These are phyloP conservation scores for Fusarium kyushuense DNA, from an alignment of 2,329 filamentous ascomycete species.

Conservation along the genomic window DNA sequence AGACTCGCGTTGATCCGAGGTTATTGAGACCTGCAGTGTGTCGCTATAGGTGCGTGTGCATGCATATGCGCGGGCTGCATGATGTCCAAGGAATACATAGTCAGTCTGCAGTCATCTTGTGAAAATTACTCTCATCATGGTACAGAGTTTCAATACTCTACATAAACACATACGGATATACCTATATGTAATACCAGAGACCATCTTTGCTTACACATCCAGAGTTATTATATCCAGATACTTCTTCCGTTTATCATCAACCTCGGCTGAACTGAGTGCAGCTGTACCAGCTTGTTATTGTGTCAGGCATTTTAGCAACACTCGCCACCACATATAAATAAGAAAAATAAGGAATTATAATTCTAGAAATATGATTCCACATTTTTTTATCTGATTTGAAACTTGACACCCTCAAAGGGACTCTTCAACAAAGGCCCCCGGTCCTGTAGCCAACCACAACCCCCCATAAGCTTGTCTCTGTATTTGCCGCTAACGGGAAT, in stretches of 20 bases:
- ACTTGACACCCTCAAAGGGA: neutral
- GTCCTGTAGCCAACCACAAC: conserved; percentile 12
- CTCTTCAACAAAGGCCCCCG: conserved; percentile 3
- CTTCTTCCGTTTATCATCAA: conserved; percentile 8
- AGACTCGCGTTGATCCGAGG: neutral
- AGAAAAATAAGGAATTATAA: neutral
- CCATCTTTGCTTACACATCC: neutral
- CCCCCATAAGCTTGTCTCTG: neutral
- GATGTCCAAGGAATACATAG: conserved; percentile 11
- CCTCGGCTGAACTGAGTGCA: neutral
- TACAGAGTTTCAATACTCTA: neutral
- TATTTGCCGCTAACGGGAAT: conserved; percentile 30
- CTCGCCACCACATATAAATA: neutral
- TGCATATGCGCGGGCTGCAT: conserved; percentile 26
- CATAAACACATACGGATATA: neutral
- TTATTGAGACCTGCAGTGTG: conserved; percentile 14
- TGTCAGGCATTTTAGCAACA: neutral
- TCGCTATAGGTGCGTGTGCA: conserved; percentile 14
- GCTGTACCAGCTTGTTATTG: neutral
- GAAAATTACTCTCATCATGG: conserved; percentile 1
- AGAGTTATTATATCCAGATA: neutral
- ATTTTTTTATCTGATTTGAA: conserved; percentile 15
- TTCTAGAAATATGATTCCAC: conserved; percentile 31
- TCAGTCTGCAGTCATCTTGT: conserved; percentile 21
- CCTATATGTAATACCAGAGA: neutral